These are phyloP conservation scores for Melaleuca quinquenervia DNA, from an alignment of 345 rosid genomes.

Conservation along the genomic window DNA sequence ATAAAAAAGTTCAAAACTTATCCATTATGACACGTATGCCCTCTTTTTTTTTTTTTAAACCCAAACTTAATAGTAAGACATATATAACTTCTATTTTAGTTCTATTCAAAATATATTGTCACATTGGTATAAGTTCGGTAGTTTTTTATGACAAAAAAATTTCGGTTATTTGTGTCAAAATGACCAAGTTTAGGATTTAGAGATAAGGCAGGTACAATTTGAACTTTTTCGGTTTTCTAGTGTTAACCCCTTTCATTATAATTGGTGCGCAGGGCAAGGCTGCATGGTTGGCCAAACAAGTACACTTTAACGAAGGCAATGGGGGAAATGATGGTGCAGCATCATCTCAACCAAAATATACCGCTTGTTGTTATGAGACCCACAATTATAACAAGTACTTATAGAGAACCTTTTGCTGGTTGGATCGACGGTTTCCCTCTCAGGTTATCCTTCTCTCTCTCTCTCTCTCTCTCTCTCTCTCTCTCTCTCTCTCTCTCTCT, in stretches of 20 bases:
- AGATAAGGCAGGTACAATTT: no score
- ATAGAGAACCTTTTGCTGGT: slow-evolving; percentile 27
- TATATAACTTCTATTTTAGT: no score
- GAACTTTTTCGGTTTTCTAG: no score
- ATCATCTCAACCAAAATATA: slow-evolving; percentile 8
- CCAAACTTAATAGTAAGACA: no score
- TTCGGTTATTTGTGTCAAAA: background rate
- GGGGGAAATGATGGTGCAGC: slow-evolving; percentile 30
- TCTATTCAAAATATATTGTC: background rate
- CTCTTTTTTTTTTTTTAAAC: no score
- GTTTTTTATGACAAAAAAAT: background rate
- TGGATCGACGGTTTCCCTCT: slow-evolving; percentile 26
- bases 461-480: background rate
- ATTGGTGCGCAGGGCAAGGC: slow-evolving; percentile 13
- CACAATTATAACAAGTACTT: slow-evolving; percentile 28
- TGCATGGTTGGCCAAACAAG: slow-evolving; percentile 29
- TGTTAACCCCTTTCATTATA: background rate
- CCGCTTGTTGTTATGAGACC: slow-evolving; percentile 25
- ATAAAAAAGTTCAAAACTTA: no score
- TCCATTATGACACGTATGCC: no score
- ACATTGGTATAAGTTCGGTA: background rate
- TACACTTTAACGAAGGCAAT: slow-evolving; percentile 33
- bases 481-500: background rate
- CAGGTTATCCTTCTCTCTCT: background rate
- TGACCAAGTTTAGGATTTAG: no score